Conservation (phyloP, 176 grass and related monocot species). For the Thinopyrum elongatum region DNA sequence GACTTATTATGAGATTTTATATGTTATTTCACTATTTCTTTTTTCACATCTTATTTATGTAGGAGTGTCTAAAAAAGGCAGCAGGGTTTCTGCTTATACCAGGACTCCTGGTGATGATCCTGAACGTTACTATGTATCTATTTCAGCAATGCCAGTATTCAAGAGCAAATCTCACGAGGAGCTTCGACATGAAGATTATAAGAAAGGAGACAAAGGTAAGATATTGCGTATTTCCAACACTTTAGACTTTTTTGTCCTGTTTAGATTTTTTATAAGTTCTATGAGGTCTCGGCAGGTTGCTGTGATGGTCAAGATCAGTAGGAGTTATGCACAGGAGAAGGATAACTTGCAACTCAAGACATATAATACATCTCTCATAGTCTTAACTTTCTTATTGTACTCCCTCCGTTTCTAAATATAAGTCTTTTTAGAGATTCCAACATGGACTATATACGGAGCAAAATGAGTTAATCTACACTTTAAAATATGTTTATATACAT, state of each 20-base stretch:
- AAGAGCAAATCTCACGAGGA: slow-evolving; percentile 47
- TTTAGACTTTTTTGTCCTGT: background rate
- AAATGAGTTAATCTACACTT: too few species aligned
- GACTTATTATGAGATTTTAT: background rate
- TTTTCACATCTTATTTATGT: background rate
- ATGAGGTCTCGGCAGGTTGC: background rate
- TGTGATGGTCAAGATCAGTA: background rate
- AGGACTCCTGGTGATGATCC: background rate
- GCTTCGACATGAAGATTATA: slow-evolving; percentile 35
- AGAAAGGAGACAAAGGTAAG: slow-evolving; percentile 29
- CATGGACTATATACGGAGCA: too few species aligned
- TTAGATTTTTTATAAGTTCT: background rate
- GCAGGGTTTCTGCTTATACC: slow-evolving; percentile 24
- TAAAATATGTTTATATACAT: too few species aligned
- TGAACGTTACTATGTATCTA: slow-evolving; percentile 4
- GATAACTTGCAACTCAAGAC: background rate
- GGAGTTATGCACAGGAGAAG: background rate
- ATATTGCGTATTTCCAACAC: background rate
- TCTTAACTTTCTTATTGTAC: too few species aligned
- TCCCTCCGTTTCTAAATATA: too few species aligned
- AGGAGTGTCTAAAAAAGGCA: slow-evolving; percentile 23
- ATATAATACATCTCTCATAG: too few species aligned
- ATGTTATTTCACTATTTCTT: background rate
- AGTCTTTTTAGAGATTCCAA: too few species aligned
- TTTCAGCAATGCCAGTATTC: slow-evolving; percentile 44